Base-by-base conservation (phyloP, 2,329 filamentous ascomycete genomes). In the Alternaria arbusti region DNA sequence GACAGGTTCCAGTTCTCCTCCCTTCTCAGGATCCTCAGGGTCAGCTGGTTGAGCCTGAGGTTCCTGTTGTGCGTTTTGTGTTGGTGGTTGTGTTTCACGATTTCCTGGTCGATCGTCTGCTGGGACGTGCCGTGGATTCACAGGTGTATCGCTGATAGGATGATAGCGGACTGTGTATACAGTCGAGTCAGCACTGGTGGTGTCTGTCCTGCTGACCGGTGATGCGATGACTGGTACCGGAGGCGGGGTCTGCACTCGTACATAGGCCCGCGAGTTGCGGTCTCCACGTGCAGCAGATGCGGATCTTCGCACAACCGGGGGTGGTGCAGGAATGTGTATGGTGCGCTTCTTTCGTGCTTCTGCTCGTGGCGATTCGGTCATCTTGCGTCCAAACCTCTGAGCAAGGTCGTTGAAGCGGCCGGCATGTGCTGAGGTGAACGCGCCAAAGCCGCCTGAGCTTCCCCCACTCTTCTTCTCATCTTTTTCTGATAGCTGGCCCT, bases 121-220 rank as follows among this genome's bases (percentile, higher is more conserved):
- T 11, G 72, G 60, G 15, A 59, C 59, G 32, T 61, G 59, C 26
- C 66, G 70, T 32, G 59, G 64, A 7, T 65, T 60, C 12, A 75
- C 70, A 40, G 76, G 76, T 26, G 76, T 54, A 78, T 84, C 43
- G 82, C 85, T 60, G 82, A 86, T 81, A 13, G 86, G 83, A 70
- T 89, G 86, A 70, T 90, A 89, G 28, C 86, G 85, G 28, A 90
- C 85, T 55, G 87, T 85, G 71, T 90, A 90, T 5, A 89, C 85
- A 1, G 88, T 90, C 65, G 88, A 90, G 25, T 85, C 85, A 9
- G 87, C 87, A 75, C 87, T 90, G 6, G 85, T 86, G 1, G 87
- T 89, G 69, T 90, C 87, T 20, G 85, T 84, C 66, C 88, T 82
- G 71, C 86, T 89, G 40, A 89, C 80, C 1, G 88, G 87, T 11